These are phyloP conservation scores for Ceriops tagal DNA, from an alignment of 345 rosid species.

Conservation along the genomic window DNA sequence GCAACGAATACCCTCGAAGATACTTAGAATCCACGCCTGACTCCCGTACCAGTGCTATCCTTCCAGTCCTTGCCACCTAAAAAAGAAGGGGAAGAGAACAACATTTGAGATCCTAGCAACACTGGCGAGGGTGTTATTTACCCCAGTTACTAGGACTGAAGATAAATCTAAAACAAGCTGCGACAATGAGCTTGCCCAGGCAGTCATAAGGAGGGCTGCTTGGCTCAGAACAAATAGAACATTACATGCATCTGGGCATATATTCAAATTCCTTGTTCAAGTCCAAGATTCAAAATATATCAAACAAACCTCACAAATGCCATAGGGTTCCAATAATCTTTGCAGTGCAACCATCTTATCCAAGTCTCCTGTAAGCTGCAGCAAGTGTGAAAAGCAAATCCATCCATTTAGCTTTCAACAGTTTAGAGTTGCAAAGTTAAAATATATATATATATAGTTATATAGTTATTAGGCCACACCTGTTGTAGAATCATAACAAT, in stretches of 20 bases:
- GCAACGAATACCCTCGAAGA: conserved; percentile 86
- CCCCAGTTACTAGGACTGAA: background rate
- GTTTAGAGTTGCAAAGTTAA: background rate
- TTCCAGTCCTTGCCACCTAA: conserved; percentile 91
- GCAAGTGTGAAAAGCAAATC: conserved; percentile 17
- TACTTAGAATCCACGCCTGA: conserved; percentile 84
- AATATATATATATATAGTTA: too few relatives aligned
- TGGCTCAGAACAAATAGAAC: background rate
- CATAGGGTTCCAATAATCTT: conserved; percentile 86
- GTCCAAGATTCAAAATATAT: background rate
- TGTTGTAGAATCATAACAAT: too few relatives aligned
- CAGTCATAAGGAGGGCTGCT: background rate
- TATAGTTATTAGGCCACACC: too few relatives aligned
- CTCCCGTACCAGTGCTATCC: conserved; percentile 81
- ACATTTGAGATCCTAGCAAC: background rate
- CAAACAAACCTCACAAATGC: conserved; percentile 84
- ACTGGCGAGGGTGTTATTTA: background rate
- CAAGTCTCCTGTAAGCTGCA: conserved; percentile 83
- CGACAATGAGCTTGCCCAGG: background rate
- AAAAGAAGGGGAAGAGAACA: background rate
- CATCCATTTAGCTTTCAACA: conserved; percentile 3
- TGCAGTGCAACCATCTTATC: conserved; percentile 96
- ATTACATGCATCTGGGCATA: background rate
- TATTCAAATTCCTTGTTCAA: background rate
- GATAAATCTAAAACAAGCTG: background rate